Evolutionary conservation across 2,329 filamentous ascomycete genomes (phyloP).

Genomic region (Nigrospora sphaerica): DNA sequence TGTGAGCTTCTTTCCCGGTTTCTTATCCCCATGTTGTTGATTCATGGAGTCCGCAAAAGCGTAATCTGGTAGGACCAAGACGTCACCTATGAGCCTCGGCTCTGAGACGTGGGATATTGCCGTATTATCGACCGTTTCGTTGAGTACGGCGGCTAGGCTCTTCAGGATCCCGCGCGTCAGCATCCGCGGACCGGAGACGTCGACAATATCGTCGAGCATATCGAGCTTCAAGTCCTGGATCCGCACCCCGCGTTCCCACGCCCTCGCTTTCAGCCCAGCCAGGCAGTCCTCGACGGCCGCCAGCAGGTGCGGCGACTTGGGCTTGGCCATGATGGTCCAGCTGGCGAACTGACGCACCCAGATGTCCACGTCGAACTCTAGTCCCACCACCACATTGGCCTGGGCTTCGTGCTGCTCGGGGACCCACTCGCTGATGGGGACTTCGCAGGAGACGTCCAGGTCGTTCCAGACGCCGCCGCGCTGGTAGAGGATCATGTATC

Average conservation of each 20-base stretch:
- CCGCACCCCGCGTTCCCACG: constrained; percentile 7
- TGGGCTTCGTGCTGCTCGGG: constrained; percentile 19
- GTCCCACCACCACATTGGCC: constrained; percentile 26
- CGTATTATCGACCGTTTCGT: constrained; percentile 7
- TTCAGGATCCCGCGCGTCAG: constrained; percentile 16
- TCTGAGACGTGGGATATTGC: constrained; percentile 14
- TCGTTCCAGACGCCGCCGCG: constrained; percentile 35
- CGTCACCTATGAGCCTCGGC: constrained; percentile 20
- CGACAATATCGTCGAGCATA: constrained; percentile 19
- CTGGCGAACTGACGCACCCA: constrained; percentile 17
- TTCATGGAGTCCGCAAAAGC: constrained; percentile 5
- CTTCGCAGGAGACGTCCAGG: constrained; percentile 27
- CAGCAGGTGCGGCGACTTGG: constrained; percentile 14
- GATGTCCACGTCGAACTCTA: constrained; percentile 24
- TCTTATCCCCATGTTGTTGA: constrained; percentile 3
- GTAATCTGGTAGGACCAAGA: constrained; percentile 8
- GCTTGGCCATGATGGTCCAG: constrained; percentile 22
- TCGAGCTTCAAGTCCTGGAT: constrained; percentile 11
- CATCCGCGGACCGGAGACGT: constrained; percentile 19
- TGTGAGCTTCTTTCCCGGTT: not conserved
- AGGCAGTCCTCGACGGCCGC: constrained; percentile 21
- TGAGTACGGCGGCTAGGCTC: constrained; percentile 14
- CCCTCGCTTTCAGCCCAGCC: constrained; percentile 7
- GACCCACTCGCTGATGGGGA: constrained; percentile 26
- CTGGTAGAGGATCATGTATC: constrained; percentile 30